These are phyloP conservation scores for Bimuria novae-zelandiae DNA, from an alignment of 2,329 filamentous ascomycete species.

Conservation along the genomic window DNA sequence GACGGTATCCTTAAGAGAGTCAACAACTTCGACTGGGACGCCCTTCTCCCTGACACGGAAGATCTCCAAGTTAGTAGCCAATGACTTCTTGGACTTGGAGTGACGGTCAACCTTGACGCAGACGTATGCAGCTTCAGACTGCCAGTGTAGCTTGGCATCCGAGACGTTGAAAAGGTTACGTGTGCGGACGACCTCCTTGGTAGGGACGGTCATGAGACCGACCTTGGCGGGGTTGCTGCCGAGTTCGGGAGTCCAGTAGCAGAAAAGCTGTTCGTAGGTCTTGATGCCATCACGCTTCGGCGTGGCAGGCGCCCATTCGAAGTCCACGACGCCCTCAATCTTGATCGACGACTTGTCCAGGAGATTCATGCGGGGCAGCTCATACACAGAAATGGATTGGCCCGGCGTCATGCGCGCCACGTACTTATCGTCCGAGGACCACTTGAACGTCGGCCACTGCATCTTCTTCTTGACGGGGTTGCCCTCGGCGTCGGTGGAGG, in stretches of 20 bases:
- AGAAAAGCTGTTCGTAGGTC: conserved; percentile 92
- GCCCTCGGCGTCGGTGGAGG: conserved; percentile 64
- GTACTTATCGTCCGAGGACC: conserved; percentile 97
- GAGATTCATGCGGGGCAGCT: conserved; percentile 85
- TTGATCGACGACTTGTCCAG: conserved; percentile 92
- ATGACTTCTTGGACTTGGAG: conserved; percentile 98
- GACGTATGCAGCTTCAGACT: conserved; percentile 89
- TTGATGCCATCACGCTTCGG: conserved; percentile 84
- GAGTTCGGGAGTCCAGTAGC: conserved; percentile 98
- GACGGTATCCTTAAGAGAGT: conserved; percentile 96
- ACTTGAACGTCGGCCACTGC: conserved; percentile 99
- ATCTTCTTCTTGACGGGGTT: conserved; percentile 83
- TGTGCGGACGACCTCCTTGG: conserved; percentile 90
- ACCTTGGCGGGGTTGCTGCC: conserved; percentile 98
- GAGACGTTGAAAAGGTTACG: conserved; percentile 98
- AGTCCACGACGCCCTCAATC: conserved; percentile 95
- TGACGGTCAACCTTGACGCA: conserved; percentile 99
- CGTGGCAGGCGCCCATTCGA: conserved; percentile 92
- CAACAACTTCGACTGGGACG: conserved; percentile 95
- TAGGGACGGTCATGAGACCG: conserved; percentile 92
- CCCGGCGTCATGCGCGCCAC: conserved; percentile 89
- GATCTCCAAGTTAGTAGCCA: conserved; percentile 96
- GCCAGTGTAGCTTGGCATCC: conserved; percentile 98
- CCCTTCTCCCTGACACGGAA: conserved; percentile 98
- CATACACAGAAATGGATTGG: conserved; percentile 88